Conservation (phyloP, 2,329 filamentous ascomycete species). For the Cercospora janseana region DNA sequence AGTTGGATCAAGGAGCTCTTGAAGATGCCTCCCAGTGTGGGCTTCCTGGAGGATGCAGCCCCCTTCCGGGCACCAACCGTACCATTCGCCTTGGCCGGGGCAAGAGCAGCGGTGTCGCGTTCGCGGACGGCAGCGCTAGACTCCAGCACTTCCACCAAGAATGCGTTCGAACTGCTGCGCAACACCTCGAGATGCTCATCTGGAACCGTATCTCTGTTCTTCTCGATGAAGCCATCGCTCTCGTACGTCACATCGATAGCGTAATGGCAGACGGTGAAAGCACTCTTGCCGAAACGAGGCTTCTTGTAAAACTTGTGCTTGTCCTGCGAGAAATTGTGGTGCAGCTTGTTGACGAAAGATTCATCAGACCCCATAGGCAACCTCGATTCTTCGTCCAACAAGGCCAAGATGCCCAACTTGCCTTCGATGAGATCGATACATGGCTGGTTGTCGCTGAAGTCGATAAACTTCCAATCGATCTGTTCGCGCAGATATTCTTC, state of each 20-base stretch:
- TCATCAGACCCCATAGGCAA: conserved; percentile 97
- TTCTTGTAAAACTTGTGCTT: conserved; percentile 99
- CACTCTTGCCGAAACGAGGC: conserved; percentile 92
- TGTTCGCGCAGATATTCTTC: conserved; percentile 95
- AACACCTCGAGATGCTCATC: conserved; percentile 97
- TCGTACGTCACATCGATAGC: conserved; percentile 98
- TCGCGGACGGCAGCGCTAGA: conserved; percentile 84
- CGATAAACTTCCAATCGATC: conserved; percentile 99
- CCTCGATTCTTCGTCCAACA: conserved; percentile 93
- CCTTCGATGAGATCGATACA: conserved; percentile 98
- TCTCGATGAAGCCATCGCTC: conserved; percentile 98
- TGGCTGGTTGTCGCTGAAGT: conserved; percentile 98
- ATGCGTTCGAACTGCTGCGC: conserved; percentile 76
- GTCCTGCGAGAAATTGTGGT: conserved; percentile 84
- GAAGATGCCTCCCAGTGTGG: conserved; percentile 96
- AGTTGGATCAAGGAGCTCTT: conserved; percentile 96
- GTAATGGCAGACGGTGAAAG: conserved; percentile 98
- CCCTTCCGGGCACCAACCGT: conserved; percentile 78
- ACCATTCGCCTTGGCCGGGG: conserved; percentile 66
- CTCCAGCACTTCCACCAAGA: conserved; percentile 79
- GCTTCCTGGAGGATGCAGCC: conserved; percentile 91
- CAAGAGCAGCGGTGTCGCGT: conserved; percentile 66
- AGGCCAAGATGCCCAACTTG: conserved; percentile 86
- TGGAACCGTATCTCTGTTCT: conserved; percentile 97
- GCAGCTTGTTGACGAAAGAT: conserved; percentile 92